Conservation (phyloP, 2,329 filamentous ascomycete species). For the Sclerotiophoma versabilis region DNA sequence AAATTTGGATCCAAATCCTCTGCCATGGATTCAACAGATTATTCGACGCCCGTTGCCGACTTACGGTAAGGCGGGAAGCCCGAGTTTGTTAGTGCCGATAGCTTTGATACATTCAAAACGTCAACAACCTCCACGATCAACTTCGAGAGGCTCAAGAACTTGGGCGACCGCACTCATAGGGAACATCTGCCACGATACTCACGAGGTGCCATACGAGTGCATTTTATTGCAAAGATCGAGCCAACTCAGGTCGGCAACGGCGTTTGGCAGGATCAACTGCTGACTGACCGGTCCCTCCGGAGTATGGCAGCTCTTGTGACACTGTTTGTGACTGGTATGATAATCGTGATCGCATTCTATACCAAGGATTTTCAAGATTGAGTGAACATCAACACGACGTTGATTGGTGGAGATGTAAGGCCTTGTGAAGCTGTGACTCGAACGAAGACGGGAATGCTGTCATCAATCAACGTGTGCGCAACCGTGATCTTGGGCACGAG, state of each 20-base stretch:
- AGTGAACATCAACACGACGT: constrained; percentile 32
- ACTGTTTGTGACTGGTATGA: constrained; percentile 24
- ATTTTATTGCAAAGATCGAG: constrained; percentile 32
- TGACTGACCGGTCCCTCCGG: constrained; percentile 38
- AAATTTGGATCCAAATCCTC: background rate
- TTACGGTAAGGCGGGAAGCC: constrained; percentile 9
- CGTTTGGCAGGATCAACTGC: constrained; percentile 40
- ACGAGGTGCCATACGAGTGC: constrained; percentile 22
- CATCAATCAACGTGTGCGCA: constrained; percentile 40
- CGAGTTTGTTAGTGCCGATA: constrained; percentile 20
- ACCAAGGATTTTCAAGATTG: constrained; percentile 20
- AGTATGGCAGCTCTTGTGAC: constrained; percentile 35
- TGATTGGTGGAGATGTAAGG: constrained; percentile 26
- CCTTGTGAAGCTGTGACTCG: constrained; percentile 29
- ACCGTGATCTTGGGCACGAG: constrained; percentile 44
- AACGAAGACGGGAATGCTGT: constrained; percentile 31
- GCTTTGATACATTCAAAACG: constrained; percentile 24
- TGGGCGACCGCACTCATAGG: constrained; percentile 24
- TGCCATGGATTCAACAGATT: constrained; percentile 5
- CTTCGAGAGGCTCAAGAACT: constrained; percentile 23
- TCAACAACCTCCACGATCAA: constrained; percentile 22
- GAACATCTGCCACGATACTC: constrained; percentile 28
- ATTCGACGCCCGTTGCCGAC: constrained; percentile 2
- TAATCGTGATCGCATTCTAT: constrained; percentile 29
- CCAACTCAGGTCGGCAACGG: constrained; percentile 32